phyloP scores from a whole-genome alignment of 768 basidiomycete species.

The Gloeopeniophorella convolvens region DNA sequence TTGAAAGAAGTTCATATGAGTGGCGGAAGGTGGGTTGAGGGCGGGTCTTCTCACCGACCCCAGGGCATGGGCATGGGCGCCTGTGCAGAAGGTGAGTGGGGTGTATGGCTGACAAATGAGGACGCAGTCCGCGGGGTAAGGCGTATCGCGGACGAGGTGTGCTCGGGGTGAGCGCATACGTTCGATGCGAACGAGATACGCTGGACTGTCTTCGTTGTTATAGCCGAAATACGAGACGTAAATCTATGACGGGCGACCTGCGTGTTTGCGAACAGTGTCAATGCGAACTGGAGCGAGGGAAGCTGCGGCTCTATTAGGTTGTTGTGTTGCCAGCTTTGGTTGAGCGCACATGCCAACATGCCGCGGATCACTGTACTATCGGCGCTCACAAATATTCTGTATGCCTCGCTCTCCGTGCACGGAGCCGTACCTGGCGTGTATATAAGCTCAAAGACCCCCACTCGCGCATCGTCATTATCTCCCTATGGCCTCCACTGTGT shows the following conservation, averaged over 20 bases:
- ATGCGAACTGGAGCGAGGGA: too few species aligned
- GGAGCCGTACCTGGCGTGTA: too few species aligned
- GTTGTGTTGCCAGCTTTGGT: too few species aligned
- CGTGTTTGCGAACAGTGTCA: too few species aligned
- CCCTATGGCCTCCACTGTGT: background rate
- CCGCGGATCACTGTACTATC: background rate
- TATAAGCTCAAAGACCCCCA: too few species aligned
- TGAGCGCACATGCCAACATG: background rate
- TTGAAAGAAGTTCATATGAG: slow-evolving; percentile 70
- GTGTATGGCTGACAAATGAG: slow-evolving; percentile 57
- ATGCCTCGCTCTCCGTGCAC: background rate
- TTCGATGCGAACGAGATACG: too few species aligned
- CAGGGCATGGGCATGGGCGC: slow-evolving; percentile 66
- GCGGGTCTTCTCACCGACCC: slow-evolving; percentile 44
- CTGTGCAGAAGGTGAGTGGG: slow-evolving; percentile 52
- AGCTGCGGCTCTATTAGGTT: too few species aligned
- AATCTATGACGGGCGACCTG: too few species aligned
- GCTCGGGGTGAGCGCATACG: background rate
- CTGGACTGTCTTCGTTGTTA: too few species aligned
- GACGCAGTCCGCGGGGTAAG: slow-evolving; percentile 47
- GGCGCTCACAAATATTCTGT: background rate
- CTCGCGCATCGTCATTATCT: too few species aligned
- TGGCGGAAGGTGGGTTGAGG: slow-evolving; percentile 56
- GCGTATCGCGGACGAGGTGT: slow-evolving; percentile 35
- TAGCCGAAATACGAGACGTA: too few species aligned